Percentiles rank a stretch among this genome's conserved stretches.
phyloP scores from a whole-genome alignment of 2,329 filamentous ascomycete species.

The Sordariomycetes sp. region DNA sequence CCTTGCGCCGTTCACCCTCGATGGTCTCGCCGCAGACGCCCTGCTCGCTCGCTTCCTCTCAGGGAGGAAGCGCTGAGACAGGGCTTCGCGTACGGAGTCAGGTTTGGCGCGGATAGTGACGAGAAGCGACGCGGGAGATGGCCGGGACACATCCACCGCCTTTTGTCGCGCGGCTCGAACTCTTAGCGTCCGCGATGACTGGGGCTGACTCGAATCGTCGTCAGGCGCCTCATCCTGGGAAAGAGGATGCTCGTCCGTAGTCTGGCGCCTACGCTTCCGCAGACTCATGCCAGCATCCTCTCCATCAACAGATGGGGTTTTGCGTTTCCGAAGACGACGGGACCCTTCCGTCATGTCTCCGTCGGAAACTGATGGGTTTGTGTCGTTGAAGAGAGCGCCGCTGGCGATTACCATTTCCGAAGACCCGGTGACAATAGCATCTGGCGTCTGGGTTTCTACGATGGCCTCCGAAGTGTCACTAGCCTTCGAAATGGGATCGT shows the following conservation, averaged over 20 bases:
- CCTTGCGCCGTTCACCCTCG: slow-evolving; percentile 2
- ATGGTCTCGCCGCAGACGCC: slow-evolving; percentile 11
- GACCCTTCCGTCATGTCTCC: slow-evolving; percentile 68
- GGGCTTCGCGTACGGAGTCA: slow-evolving; percentile 47
- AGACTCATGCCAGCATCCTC: slow-evolving; percentile 42
- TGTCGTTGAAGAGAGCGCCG: background rate
- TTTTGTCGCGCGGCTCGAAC: slow-evolving; percentile 3
- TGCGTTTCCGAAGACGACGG: slow-evolving; percentile 72
- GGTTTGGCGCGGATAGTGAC: slow-evolving; percentile 49
- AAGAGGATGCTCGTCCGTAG: slow-evolving; percentile 28
- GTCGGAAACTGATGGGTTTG: slow-evolving; percentile 47
- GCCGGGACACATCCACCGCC: slow-evolving; percentile 10
- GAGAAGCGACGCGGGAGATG: slow-evolving; percentile 30
- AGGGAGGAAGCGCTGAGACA: slow-evolving; percentile 18
- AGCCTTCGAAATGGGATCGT: background rate
- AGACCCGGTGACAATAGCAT: background rate
- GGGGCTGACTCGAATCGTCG: slow-evolving; percentile 9
- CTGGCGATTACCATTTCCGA: background rate
- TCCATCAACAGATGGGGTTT: slow-evolving; percentile 60
- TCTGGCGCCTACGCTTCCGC: slow-evolving; percentile 42
- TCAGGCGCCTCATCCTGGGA: slow-evolving; percentile 22
- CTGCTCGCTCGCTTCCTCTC: slow-evolving; percentile 1
- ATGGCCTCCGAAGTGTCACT: background rate
- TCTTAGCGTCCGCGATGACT: background rate
- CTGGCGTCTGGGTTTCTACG: background rate